Base-by-base conservation (phyloP, 1,284 basidiomycete genomes). In the Trichosporon sp. region DNA sequence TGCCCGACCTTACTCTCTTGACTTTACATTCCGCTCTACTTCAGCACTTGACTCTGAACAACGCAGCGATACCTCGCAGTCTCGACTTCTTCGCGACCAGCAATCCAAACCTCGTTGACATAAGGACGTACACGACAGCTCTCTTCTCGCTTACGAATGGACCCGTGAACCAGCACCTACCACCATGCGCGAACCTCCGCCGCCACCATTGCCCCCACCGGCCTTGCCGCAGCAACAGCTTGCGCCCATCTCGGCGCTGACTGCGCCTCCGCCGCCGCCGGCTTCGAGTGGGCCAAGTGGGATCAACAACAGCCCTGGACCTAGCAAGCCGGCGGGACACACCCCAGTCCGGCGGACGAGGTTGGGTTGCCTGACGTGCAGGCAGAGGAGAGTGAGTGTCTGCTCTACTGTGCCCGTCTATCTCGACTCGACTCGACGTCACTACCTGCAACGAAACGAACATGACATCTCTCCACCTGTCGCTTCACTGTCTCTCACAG, bases 351-450 rank as follows among this genome's bases (percentile, higher is more conserved):
- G 56, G 11, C 19, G 56, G 33, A 57, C 56, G 23, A 10, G 56
- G 56, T 33, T 57, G 19, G 56, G 56, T 8, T 57, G 56, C 56
- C 56, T 57, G 32, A 57, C 56, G 14, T 57, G 56, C 56, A 21
- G 56, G 9, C 32, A 36, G 32, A 23, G 56, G 32, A 34, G 56
- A 11, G 56, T 57, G 33, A 57, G 56, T 36, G 14, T 10, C n/a
- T n/a, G n/a, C n/a, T n/a, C n/a, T n/a, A n/a, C n/a, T n/a, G n/a
- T n/a, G n/a, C n/a, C n/a, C n/a, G n/a, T n/a, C n/a, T n/a, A n/a
- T n/a, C n/a, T n/a, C n/a, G n/a, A n/a, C n/a, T n/a, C n/a, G n/a
- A n/a, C n/a, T n/a, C n/a, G n/a, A n/a, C n/a, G n/a, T n/a, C n/a
- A n/a, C n/a, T n/a, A n/a, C n/a, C n/a, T n/a, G n/a, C n/a, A n/a